Percentiles rank a stretch among this genome's conserved stretches.
Evolutionary conservation across 768 basidiomycete genomes (phyloP).

Genomic region (Amanita inopinata): DNA sequence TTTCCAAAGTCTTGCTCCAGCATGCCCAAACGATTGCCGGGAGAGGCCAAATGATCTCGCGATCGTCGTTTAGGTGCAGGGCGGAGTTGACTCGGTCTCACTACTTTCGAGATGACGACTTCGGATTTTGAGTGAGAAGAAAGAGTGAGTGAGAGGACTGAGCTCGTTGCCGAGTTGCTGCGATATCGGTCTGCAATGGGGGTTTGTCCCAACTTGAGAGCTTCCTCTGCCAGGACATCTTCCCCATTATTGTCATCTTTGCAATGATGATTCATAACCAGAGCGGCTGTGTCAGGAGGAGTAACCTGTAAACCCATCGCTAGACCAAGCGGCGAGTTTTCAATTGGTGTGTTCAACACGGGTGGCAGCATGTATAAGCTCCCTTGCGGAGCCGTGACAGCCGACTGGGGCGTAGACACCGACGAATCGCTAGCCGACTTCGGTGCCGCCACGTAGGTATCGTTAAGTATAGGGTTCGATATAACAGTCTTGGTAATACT

Average conservation of each 20-base stretch:
- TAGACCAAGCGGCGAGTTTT: conserved; percentile 37
- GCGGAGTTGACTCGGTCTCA: conserved; percentile 16
- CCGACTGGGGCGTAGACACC: conserved; percentile 39
- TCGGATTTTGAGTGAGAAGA: conserved; percentile 8
- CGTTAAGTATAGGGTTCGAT: conserved; percentile 15
- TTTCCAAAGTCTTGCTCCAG: conserved; percentile 32
- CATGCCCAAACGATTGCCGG: conserved; percentile 37
- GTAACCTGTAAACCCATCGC: conserved; percentile 26
- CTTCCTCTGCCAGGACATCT: conserved; percentile 10
- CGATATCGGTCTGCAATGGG: conserved; percentile 29
- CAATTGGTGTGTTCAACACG: conserved; percentile 52
- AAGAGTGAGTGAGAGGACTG: conserved; percentile 13
- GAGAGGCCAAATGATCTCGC: conserved; percentile 19
- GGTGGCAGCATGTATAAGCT: conserved; percentile 41
- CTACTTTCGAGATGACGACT: conserved; percentile 9
- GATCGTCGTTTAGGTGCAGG: conserved; percentile 15
- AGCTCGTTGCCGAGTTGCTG: conserved; percentile 17
- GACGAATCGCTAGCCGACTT: conserved; percentile 39
- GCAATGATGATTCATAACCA: background rate
- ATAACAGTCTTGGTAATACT: conserved; percentile 7
- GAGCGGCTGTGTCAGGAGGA: conserved; percentile 19
- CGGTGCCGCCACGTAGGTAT: conserved; percentile 23
- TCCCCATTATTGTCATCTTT: background rate
- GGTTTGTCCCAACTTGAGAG: conserved; percentile 16
- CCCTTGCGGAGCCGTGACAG: conserved; percentile 50